Conservation (phyloP, 805 yeast species). For the Dipodascopsis tothii region DNA sequence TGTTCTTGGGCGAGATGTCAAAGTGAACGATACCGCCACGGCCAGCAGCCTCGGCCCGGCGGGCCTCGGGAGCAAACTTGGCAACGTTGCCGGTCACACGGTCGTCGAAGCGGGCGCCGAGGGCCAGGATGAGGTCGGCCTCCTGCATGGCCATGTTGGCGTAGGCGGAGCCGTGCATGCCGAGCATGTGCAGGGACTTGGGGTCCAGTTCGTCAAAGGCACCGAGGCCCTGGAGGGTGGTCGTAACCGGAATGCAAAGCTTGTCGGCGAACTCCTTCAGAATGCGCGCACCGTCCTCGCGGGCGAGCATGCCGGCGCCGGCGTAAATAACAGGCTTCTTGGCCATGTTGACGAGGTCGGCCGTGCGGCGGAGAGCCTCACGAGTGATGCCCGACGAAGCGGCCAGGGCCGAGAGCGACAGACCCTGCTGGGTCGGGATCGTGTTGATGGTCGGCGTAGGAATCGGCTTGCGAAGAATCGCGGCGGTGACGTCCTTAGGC, state of each 20-base stretch:
- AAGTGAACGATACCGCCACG: slow-evolving; percentile 96
- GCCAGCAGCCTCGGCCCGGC: slow-evolving; percentile 74
- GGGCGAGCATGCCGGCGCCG: slow-evolving; percentile 82
- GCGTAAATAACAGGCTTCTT: slow-evolving; percentile 83
- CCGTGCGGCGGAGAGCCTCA: slow-evolving; percentile 69
- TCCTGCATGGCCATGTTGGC: slow-evolving; percentile 91
- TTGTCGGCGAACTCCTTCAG: slow-evolving; percentile 80
- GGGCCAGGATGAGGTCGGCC: slow-evolving; percentile 86
- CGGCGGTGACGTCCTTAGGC: slow-evolving; percentile 96
- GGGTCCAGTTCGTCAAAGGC: slow-evolving; percentile 87
- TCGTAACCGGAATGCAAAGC: slow-evolving; percentile 92
- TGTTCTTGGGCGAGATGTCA: slow-evolving; percentile 93
- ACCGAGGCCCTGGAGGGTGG: slow-evolving; percentile 89
- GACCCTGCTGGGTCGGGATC: slow-evolving; percentile 36
- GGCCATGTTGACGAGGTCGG: slow-evolving; percentile 68
- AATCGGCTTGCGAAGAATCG: slow-evolving; percentile 75
- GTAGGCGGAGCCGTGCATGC: slow-evolving; percentile 96
- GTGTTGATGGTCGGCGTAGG: slow-evolving; percentile 72
- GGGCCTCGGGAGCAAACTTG: slow-evolving; percentile 91
- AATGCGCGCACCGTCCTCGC: slow-evolving; percentile 69
- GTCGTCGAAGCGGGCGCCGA: slow-evolving; percentile 97
- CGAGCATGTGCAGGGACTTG: slow-evolving; percentile 89
- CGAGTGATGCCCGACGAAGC: slow-evolving; percentile 63
- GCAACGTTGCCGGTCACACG: slow-evolving; percentile 85
- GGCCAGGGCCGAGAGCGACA: slow-evolving; percentile 61